Evolutionary conservation across 2,329 filamentous ascomycete species (phyloP), one percentile per base, ranked within the genome.

Genomic region (Nothophaeocryptopus gaeumannii): DNA sequence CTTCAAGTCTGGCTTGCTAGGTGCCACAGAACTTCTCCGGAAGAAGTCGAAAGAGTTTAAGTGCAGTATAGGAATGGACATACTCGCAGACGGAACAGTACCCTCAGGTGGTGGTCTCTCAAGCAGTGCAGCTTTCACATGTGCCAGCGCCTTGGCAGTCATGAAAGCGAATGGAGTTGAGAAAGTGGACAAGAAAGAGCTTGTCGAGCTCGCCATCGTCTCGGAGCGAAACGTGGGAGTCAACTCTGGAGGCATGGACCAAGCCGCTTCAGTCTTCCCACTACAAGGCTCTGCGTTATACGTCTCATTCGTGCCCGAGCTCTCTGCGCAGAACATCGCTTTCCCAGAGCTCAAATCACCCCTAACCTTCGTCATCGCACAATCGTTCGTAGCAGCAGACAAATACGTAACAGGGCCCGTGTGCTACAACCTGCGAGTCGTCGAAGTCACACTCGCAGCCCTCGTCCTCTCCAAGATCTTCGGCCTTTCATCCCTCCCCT

Each of bases 231-330:
- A 88, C 12, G 93, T 97, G 3, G 93, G 93, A 44, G 93, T 99
- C 61, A 97, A 97, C 73, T 95, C 90, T 5, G 93, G 93, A 70
- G 93, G 91, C 48, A 97, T 99, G 93, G 93, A 99, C 66, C 93
- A 99, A 74, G 85, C 90, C 11, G 93, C 93, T 31, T 97, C 92
- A 0, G 92, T 99, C 56, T 93, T 99, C 72, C 92, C 90, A 0
- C 80, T 89, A 63, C 84, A 85, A 58, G 91, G 89, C 43, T 88
- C 87, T 34, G 90, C 93, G 8, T 81, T 96, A 37, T 91, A 95
- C 67, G 92, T 96, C 52, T 88, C 86, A 8, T 99, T 99, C 74
- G 83, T 83, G 56, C 93, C 93, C 2, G 78, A 75, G 13, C 84
- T 99, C 44, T 78, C 80, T 16, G 89, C 86, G 30, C 80, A 83